These are phyloP conservation scores for Jackrogersella minutella DNA, from an alignment of 495 filamentous ascomycete genomes.

Conservation along the genomic window DNA sequence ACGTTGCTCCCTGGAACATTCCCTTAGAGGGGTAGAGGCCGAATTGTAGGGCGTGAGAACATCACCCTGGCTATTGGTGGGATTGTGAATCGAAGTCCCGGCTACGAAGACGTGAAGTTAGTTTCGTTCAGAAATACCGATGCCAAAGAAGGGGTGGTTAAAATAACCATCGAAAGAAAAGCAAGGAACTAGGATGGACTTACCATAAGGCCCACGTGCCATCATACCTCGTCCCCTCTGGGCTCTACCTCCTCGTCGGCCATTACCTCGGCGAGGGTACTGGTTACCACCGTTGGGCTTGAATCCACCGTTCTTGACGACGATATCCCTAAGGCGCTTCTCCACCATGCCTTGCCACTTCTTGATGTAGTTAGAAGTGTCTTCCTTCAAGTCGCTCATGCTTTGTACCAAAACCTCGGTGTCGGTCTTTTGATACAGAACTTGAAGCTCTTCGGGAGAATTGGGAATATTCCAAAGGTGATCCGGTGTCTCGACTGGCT, in stretches of 20 bases:
- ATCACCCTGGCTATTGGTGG: conserved; percentile 39
- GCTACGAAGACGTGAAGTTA: conserved; percentile 39
- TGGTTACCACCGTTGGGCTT: conserved; percentile 34
- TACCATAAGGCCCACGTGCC: conserved; percentile 36
- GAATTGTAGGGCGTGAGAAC: conserved; percentile 56
- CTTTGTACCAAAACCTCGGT: conserved; percentile 43
- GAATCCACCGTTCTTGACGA: conserved; percentile 44
- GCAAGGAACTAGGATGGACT: conserved; percentile 30
- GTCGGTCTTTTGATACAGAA: conserved; percentile 34
- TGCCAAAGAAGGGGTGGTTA: not conserved
- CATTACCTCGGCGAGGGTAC: conserved; percentile 34
- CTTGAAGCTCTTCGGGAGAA: conserved; percentile 22
- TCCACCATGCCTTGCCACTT: conserved; percentile 54
- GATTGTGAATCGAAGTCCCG: conserved; percentile 43
- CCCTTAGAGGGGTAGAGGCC: conserved; percentile 51
- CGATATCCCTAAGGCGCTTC: conserved; percentile 54
- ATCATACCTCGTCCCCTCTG: conserved; percentile 40
- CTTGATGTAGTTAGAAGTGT: conserved; percentile 50
- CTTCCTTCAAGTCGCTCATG: conserved; percentile 53
- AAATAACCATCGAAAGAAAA: not conserved
- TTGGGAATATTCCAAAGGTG: conserved; percentile 33
- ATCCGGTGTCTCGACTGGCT: not conserved
- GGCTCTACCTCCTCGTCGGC: conserved; percentile 24
- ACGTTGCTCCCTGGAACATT: conserved; percentile 54
- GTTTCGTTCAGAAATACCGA: not conserved